Percentiles rank a stretch among this genome's conserved stretches.
phyloP scores from a whole-genome alignment of 1,284 basidiomycete genomes.

The Tylopilus orsonianus region DNA sequence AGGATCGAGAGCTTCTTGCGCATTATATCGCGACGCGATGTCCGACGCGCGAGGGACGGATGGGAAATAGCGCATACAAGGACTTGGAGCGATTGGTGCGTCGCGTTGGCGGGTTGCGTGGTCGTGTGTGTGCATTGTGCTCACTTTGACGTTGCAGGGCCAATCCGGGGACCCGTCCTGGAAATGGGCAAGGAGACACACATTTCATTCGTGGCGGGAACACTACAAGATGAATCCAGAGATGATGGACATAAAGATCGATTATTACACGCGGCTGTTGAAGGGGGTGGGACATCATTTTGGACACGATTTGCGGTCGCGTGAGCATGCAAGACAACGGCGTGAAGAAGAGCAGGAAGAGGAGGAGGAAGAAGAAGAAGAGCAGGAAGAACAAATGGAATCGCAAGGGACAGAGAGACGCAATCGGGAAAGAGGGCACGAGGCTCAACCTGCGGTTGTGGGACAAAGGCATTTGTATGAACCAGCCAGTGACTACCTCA shows the following conservation, averaged over 20 bases:
- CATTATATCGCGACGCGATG: constrained; percentile 29
- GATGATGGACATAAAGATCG: constrained; percentile 44
- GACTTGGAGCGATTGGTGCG: constrained; percentile 41
- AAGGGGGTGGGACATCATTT: constrained; percentile 19
- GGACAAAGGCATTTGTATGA: neutral
- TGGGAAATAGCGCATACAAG: constrained; percentile 44
- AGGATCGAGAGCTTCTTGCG: constrained; percentile 25
- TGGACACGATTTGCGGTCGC: constrained; percentile 28
- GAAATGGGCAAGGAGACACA: constrained; percentile 45
- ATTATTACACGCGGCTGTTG: constrained; percentile 22
- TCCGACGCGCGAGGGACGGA: constrained; percentile 36
- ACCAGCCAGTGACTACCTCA: constrained; percentile 3
- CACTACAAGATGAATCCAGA: constrained; percentile 45
- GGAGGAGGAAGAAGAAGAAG: neutral
- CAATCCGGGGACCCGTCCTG: constrained; percentile 31
- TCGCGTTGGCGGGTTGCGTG: neutral
- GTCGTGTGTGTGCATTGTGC: neutral
- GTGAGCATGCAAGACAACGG: neutral
- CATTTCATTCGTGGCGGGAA: constrained; percentile 56
- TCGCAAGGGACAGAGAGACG: neutral
- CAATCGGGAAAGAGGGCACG: neutral
- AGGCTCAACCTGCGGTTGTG: neutral
- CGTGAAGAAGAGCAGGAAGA: constrained; percentile 9
- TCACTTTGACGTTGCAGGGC: constrained; percentile 8
- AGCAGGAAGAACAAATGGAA: neutral